phyloP scores from a whole-genome alignment of 2,329 filamentous ascomycete genomes.

The Ophiostoma angusticollis region DNA sequence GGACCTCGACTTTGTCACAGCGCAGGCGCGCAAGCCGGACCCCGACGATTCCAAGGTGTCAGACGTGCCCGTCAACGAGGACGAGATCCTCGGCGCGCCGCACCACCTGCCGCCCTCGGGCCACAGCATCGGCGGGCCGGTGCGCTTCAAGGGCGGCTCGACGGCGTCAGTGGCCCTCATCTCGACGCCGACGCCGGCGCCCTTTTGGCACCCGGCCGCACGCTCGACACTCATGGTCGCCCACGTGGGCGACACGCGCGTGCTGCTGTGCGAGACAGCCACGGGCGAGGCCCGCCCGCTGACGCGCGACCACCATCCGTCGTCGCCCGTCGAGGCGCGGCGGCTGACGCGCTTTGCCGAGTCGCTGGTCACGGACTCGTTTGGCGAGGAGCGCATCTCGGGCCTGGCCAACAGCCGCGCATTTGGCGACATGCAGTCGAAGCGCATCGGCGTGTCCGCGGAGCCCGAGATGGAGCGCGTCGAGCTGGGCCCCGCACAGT shows the following conservation, averaged over 20 bases:
- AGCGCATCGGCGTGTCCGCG: slow-evolving; percentile 85
- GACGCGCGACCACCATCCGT: slow-evolving; percentile 86
- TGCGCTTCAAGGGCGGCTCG: slow-evolving; percentile 83
- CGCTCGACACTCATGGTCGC: slow-evolving; percentile 74
- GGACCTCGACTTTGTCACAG: slow-evolving; percentile 86
- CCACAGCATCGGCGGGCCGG: slow-evolving; percentile 56
- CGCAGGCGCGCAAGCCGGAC: slow-evolving; percentile 72
- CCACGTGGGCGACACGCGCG: slow-evolving; percentile 86
- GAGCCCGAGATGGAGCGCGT: slow-evolving; percentile 78
- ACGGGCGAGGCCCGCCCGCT: slow-evolving; percentile 69
- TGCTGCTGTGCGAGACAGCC: slow-evolving; percentile 75
- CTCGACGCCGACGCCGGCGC: slow-evolving; percentile 78
- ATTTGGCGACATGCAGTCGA: slow-evolving; percentile 85
- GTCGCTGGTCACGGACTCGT: slow-evolving; percentile 83
- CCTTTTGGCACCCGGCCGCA: slow-evolving; percentile 88
- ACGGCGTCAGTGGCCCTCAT: slow-evolving; percentile 85
- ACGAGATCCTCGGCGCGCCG: slow-evolving; percentile 63
- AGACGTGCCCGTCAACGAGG: slow-evolving; percentile 69
- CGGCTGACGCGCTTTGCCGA: slow-evolving; percentile 66
- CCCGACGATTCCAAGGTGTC: slow-evolving; percentile 55
- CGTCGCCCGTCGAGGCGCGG: slow-evolving; percentile 69
- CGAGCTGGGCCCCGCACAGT: slow-evolving; percentile 72
- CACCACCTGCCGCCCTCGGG: slow-evolving; percentile 40
- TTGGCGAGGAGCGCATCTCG: slow-evolving; percentile 90
- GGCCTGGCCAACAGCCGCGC: slow-evolving; percentile 88